Percentiles rank a stretch among this genome's conserved stretches.
Conservation (phyloP, 1,284 basidiomycete genomes). For the Boletus subluridellus region DNA sequence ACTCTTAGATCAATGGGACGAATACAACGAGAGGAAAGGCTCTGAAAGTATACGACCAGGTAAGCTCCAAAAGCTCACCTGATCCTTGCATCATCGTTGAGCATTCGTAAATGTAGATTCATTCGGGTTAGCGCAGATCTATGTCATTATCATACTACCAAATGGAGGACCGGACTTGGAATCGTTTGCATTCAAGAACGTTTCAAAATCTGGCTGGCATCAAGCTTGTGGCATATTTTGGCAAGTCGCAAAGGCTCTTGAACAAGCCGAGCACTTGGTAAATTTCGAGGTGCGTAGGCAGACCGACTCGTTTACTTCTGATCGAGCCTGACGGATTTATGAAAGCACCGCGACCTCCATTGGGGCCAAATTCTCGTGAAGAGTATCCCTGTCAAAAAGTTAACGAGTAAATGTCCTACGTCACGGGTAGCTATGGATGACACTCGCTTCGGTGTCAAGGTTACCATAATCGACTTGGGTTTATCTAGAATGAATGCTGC, state of each 20-base stretch:
- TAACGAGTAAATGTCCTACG: constrained; percentile 29
- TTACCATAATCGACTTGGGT: constrained; percentile 92
- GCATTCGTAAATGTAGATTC: constrained; percentile 49
- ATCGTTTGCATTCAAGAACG: constrained; percentile 59
- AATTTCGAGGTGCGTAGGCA: constrained; percentile 74
- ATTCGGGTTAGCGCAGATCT: constrained; percentile 73
- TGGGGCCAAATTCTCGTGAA: constrained; percentile 96
- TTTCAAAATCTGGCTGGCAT: constrained; percentile 63
- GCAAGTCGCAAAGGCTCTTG: constrained; percentile 79
- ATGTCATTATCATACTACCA: constrained; percentile 83
- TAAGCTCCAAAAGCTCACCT: constrained; percentile 32
- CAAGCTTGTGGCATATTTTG: constrained; percentile 88
- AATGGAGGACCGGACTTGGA: constrained; percentile 92
- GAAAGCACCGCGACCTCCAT: constrained; percentile 92
- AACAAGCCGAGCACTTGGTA: constrained; percentile 72
- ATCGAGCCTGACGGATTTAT: constrained; percentile 7
- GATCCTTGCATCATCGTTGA: constrained; percentile 4
- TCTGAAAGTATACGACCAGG: constrained; percentile 87
- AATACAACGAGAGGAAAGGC: constrained; percentile 66
- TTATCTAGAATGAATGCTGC: constrained; percentile 76
- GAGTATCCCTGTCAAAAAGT: constrained; percentile 37
- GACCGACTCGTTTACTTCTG: background rate
- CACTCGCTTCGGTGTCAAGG: constrained; percentile 56
- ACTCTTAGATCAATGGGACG: constrained; percentile 84
- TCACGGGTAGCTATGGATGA: constrained; percentile 56